Evolutionary conservation across 225 moss, liverwort and hornwort genomes (phyloP).

Genomic region (Marchantia polymorpha): DNA sequence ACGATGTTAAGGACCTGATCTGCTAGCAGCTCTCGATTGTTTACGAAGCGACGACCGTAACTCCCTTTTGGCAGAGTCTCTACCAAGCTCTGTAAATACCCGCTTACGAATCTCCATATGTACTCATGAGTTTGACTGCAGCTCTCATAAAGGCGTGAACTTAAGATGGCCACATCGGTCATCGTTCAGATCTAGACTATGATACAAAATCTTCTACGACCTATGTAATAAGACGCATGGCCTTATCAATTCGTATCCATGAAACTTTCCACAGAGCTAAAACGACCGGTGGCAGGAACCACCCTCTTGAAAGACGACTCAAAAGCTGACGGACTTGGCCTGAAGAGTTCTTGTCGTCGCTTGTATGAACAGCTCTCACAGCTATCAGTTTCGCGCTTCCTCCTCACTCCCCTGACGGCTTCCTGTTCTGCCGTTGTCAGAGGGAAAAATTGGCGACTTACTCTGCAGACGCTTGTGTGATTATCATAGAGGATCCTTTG

Average conservation of each 20-base stretch:
- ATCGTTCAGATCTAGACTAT: conserved; percentile 15
- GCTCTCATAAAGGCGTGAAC: conserved; percentile 15
- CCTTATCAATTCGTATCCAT: conserved; percentile 51
- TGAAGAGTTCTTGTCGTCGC: conserved; percentile 52
- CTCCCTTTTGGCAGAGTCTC: conserved; percentile 16
- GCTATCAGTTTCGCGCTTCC: conserved; percentile 57
- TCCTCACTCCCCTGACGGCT: conserved; percentile 62
- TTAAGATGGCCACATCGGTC: neutral
- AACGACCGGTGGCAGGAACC: conserved; percentile 46
- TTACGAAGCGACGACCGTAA: conserved; percentile 20
- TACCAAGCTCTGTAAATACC: conserved; percentile 15
- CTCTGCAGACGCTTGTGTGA: conserved; percentile 57
- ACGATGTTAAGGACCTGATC: conserved; percentile 21
- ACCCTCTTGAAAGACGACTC: conserved; percentile 54
- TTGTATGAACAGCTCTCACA: conserved; percentile 48
- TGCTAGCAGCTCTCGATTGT: conserved; percentile 19
- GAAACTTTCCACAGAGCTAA: conserved; percentile 39
- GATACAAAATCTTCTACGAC: conserved; percentile 22
- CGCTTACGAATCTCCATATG: conserved; percentile 9
- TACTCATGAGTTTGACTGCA: conserved; percentile 9
- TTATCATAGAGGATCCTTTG: conserved; percentile 62
- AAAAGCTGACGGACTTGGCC: conserved; percentile 46
- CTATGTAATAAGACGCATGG: conserved; percentile 9
- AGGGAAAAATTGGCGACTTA: conserved; percentile 55
- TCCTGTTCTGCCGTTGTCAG: conserved; percentile 57